These are phyloP conservation scores for Solanum neorickii DNA, from an alignment of 257 asterid genomes.

Conservation along the genomic window DNA sequence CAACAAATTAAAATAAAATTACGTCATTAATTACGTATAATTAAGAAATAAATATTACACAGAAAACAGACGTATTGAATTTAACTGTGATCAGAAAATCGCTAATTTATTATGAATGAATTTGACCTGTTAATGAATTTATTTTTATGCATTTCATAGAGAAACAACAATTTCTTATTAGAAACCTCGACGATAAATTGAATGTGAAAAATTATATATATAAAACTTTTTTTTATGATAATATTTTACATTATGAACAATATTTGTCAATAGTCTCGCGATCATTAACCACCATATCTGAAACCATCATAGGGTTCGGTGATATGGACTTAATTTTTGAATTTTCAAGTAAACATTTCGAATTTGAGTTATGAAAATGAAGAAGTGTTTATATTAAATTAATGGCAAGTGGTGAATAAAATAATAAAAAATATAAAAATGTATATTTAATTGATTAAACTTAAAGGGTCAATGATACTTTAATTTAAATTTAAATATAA, in stretches of 20 bases:
- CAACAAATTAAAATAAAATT: too few species aligned
- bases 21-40: neutral
- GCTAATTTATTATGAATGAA: neutral
- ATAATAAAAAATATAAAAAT: neutral
- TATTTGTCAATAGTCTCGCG: neutral
- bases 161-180: neutral
- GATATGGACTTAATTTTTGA: neutral
- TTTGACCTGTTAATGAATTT: neutral
- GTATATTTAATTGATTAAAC: neutral
- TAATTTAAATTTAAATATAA: neutral
- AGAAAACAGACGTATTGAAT: too few species aligned
- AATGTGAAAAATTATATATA: neutral
- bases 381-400: neutral
- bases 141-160: neutral
- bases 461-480: neutral
- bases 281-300: neutral
- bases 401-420: neutral
- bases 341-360: rapidly evolving
- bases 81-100: rapidly evolving
- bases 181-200: neutral
- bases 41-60: neutral
- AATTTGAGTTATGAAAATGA: neutral
- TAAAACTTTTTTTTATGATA: neutral
- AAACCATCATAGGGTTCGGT: neutral
- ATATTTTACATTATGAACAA: neutral